Percentiles rank a stretch among this genome's conserved stretches.
These are phyloP conservation scores for Brassica cretica DNA, from an alignment of 345 rosid species.

Conservation along the genomic window DNA sequence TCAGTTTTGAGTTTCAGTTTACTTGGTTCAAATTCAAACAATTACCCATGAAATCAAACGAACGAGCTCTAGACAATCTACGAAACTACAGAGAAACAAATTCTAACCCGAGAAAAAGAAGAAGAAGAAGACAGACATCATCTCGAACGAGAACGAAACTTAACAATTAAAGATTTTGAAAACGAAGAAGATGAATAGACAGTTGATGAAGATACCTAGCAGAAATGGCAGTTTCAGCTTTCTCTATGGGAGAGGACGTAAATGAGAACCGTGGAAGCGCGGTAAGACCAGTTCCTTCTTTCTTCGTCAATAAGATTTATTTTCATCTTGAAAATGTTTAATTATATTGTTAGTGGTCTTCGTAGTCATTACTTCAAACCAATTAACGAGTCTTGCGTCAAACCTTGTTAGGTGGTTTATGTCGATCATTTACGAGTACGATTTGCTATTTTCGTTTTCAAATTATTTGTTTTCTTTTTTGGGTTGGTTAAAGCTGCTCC, in stretches of 20 bases:
- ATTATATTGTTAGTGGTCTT: background rate
- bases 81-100: background rate
- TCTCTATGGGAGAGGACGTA: background rate
- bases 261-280: background rate
- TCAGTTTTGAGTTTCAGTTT: background rate
- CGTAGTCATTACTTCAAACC: background rate
- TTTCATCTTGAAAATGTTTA: background rate
- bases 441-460: constrained; percentile 2
- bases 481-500: constrained; percentile 17
- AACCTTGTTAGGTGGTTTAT: constrained; percentile 34
- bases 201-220: background rate
- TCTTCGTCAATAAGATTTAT: background rate
- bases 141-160: background rate
- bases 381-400: constrained; percentile 11
- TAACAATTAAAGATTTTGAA: background rate
- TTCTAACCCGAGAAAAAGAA: background rate
- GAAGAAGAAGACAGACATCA: background rate
- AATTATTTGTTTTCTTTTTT: background rate
- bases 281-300: constrained; percentile 16
- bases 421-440: background rate
- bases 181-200: background rate
- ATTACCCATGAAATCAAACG: background rate
- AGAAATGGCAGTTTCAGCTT: background rate
- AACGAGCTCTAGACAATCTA: background rate
- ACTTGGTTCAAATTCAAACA: background rate